Percentiles rank a stretch among this genome's conserved stretches.
These are phyloP conservation scores for Saccharomyces jurei DNA, from an alignment of 805 yeast genomes.

Conservation along the genomic window DNA sequence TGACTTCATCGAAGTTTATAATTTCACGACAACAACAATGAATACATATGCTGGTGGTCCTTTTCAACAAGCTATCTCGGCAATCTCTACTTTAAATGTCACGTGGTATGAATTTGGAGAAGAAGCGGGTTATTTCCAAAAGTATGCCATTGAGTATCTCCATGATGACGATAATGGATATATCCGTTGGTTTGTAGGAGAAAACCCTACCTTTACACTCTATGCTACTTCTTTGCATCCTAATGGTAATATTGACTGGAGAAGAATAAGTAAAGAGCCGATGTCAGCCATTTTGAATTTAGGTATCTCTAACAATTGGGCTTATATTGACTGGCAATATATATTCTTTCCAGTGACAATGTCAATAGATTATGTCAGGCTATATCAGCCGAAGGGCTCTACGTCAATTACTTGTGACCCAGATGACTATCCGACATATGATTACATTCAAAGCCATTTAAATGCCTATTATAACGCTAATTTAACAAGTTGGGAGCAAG, in stretches of 20 bases:
- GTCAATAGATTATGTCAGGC: constrained; percentile 76
- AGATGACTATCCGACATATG: constrained; percentile 69
- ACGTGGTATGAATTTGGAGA: constrained; percentile 74
- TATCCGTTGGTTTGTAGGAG: constrained; percentile 81
- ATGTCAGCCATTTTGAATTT: constrained; percentile 82
- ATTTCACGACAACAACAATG: constrained; percentile 63
- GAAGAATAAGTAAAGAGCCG: constrained; percentile 81
- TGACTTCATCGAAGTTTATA: constrained; percentile 64
- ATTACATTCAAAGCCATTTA: constrained; percentile 66
- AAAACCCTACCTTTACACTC: constrained; percentile 64
- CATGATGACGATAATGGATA: constrained; percentile 68
- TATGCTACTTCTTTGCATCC: constrained; percentile 74
- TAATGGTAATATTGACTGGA: constrained; percentile 82
- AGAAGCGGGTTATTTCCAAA: constrained; percentile 50
- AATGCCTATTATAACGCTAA: constrained; percentile 65
- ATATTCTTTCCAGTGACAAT: constrained; percentile 70
- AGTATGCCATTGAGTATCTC: constrained; percentile 68
- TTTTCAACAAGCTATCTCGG: constrained; percentile 86
- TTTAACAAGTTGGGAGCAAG: constrained; percentile 62
- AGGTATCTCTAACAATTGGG: constrained; percentile 90
- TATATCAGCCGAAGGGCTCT: constrained; percentile 75
- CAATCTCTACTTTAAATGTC: constrained; percentile 65
- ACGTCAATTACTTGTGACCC: constrained; percentile 79
- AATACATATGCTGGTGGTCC: constrained; percentile 91
- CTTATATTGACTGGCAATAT: constrained; percentile 83